phyloP scores from a whole-genome alignment of 495 filamentous ascomycete genomes.

The Thermothielavioides terrestris region DNA sequence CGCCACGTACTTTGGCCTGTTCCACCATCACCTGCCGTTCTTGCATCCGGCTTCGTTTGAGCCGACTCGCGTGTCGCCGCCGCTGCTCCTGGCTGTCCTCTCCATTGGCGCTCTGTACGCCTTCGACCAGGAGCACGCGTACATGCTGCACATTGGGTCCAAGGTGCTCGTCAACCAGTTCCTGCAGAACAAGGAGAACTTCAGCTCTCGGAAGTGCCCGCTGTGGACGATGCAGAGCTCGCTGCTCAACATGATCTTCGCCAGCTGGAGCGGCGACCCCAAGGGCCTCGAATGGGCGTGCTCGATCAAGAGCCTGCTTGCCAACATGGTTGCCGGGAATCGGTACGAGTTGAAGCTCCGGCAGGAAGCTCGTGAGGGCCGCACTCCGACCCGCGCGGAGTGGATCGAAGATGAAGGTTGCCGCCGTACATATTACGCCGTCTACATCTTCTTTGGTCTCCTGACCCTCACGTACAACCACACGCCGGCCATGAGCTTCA shows the following conservation, averaged over 20 bases:
- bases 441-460: constrained; percentile 98
- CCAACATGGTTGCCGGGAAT: constrained; percentile 98
- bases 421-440: constrained; percentile 95
- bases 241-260: constrained; percentile 96
- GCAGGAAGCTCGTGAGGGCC: constrained; percentile 75
- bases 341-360: constrained; percentile 91
- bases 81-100: constrained; percentile 80
- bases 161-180: constrained; percentile 96
- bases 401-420: constrained; percentile 98
- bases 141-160: constrained; percentile 94
- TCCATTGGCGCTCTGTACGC: constrained; percentile 96
- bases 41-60: constrained; percentile 88
- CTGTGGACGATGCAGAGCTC: constrained; percentile 97
- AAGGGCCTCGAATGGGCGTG: constrained; percentile 98
- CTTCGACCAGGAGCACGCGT: constrained; percentile 91
- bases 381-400: constrained; percentile 68
- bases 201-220: constrained; percentile 96
- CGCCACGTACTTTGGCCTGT: constrained; percentile 91
- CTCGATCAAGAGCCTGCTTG: constrained; percentile 93
- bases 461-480: constrained; percentile 96
- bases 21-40: constrained; percentile 96
- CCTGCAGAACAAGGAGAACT: constrained; percentile 94
- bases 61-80: constrained; percentile 64
- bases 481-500: constrained; percentile 91
- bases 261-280: constrained; percentile 96